Base-by-base conservation (phyloP, 805 yeast genomes). In the Wickerhamomyces ciferrii region DNA sequence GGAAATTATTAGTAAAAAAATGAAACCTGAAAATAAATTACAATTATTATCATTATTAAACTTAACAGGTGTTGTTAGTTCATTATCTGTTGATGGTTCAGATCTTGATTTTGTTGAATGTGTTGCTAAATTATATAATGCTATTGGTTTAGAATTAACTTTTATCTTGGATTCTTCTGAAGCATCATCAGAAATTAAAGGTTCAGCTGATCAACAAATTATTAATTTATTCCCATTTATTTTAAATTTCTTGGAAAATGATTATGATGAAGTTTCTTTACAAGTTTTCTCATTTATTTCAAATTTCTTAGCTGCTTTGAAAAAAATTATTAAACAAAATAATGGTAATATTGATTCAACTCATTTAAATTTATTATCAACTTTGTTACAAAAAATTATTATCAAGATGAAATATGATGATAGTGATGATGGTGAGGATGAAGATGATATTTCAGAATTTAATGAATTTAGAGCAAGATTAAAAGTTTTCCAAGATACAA, bases 211-310 rank as follows among this genome's bases (percentile, higher is more conserved):
- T 48, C 70, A 68, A 39, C 76, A 80, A 54, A 69, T 87, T 18
- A 62, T 81, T 25, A 77, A 78, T 47, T 69, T 87, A 18, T 78
- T 88, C 71, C 97, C 97, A 20, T 71, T 81, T 27, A 71, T 86
- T 8, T 74, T 92, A 48, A 74, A 74, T 48, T 87, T 84, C 53
- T 74, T 94, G 60, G 75, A 79, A 27, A 85, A 89, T 62, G 96
- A 84, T 52, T 90, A 84, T 59, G 98, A 94, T 63, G 97, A 94
- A 54, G 84, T 92, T 14, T 80, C 95, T 1, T 72, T 76, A 35
- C 96, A 88, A 62, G 85, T 89, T 7, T 85, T 92, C 59, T 84
- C 94, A 9, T 86, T 89, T 56, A 69, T 94, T 41, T 79, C 87
- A 35, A 86, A 81, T 44, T 90, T 83, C 61, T 69, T 94, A 50